phyloP scores from a whole-genome alignment of 352 stramenopile genomes.

The Pythium phragmitis region DNA sequence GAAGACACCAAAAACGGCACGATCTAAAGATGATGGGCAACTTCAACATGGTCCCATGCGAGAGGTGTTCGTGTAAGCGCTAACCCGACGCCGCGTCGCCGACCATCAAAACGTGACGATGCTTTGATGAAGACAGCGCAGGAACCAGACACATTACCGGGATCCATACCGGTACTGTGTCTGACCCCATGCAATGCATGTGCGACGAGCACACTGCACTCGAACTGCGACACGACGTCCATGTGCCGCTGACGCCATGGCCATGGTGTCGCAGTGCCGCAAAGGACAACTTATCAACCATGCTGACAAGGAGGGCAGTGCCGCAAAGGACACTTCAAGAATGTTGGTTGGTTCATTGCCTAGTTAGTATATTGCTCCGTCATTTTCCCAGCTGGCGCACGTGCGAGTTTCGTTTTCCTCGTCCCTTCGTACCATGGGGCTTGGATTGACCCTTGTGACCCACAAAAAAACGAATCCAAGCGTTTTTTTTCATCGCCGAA shows the following conservation, averaged over 20 bases:
- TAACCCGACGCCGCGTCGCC: background rate
- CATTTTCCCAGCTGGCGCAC: constrained; percentile 5
- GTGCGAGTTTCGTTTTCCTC: constrained; percentile 4
- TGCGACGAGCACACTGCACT: background rate
- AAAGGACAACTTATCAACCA: background rate
- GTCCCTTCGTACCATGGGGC: background rate
- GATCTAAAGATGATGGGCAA: constrained; percentile 3
- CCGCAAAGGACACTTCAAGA: too few species aligned
- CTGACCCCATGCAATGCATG: too few species aligned
- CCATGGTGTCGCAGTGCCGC: background rate
- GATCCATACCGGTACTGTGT: too few species aligned
- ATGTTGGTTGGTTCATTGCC: background rate
- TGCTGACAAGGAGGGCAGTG: background rate
- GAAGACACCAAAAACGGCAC: constrained; percentile 1
- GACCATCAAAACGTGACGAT: constrained; percentile 2
- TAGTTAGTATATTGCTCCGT: background rate
- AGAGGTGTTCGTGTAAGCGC: background rate
- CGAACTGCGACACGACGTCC: background rate
- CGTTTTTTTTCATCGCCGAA: background rate
- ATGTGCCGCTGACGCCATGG: background rate
- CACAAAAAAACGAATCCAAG: background rate
- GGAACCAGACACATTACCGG: background rate
- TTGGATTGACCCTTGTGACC: background rate
- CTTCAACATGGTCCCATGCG: constrained; percentile 5
- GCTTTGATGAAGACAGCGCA: background rate